Evolutionary conservation across 1,139 yeast species (phyloP).

Genomic region (Taphrina pruni): DNA sequence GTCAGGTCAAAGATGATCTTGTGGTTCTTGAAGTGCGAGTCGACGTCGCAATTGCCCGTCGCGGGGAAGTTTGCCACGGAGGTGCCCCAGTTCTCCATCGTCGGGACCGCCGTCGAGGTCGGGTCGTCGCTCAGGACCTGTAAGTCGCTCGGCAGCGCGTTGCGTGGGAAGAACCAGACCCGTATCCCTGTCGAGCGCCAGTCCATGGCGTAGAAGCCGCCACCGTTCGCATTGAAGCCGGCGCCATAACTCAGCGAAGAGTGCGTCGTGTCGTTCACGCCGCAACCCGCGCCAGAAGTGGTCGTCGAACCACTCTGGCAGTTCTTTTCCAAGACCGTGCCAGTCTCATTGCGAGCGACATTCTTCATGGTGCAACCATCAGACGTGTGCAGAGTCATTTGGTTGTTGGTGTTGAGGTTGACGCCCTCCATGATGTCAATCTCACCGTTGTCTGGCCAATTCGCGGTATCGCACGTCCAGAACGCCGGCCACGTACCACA

Average conservation of each 20-base stretch:
- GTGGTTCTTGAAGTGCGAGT: slow-evolving; percentile 34
- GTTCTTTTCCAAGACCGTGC: slow-evolving; percentile 20
- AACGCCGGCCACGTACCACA: slow-evolving; percentile 45
- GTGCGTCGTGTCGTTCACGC: slow-evolving; percentile 28
- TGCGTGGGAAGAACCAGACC: slow-evolving; percentile 42
- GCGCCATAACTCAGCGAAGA: slow-evolving; percentile 28
- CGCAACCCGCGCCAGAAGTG: slow-evolving; percentile 39
- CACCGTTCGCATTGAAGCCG: slow-evolving; percentile 34
- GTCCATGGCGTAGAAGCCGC: slow-evolving; percentile 38
- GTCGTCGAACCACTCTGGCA: slow-evolving; percentile 36
- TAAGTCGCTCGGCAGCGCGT: slow-evolving; percentile 35
- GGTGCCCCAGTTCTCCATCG: slow-evolving; percentile 21
- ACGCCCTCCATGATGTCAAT: slow-evolving; percentile 43
- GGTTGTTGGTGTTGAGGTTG: slow-evolving; percentile 28
- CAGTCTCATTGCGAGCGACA: slow-evolving; percentile 31
- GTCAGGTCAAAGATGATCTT: slow-evolving; percentile 36
- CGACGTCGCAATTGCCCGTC: slow-evolving; percentile 24
- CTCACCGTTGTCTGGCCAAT: slow-evolving; percentile 42
- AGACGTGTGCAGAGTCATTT: slow-evolving; percentile 42
- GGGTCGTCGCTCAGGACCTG: slow-evolving; percentile 27
- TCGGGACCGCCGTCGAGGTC: slow-evolving; percentile 19
- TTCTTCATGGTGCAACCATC: slow-evolving; percentile 37
- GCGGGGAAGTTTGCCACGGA: slow-evolving; percentile 38
- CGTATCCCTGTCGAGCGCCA: slow-evolving; percentile 41
- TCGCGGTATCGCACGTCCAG: slow-evolving; percentile 38